Evolutionary conservation across 2,329 filamentous ascomycete species (phyloP), one percentile per base, ranked within the genome.

Genomic region (Fusarium tupiense): DNA sequence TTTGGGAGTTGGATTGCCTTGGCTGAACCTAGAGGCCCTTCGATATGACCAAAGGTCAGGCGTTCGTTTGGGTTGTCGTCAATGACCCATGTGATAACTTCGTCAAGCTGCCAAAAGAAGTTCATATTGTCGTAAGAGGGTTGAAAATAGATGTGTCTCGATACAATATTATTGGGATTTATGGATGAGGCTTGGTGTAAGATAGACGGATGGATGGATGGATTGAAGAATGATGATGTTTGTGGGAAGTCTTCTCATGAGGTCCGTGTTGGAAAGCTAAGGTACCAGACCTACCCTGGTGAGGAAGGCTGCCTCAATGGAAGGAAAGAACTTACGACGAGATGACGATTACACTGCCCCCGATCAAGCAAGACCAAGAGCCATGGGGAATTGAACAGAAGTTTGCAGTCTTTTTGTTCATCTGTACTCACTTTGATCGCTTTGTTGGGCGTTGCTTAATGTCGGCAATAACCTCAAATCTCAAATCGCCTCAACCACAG

Each of bases 21-120:
- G 16, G 14, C 16, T 56, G 52, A 41, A 19, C 3, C 35, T 41
- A 20, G 35, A 41, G 52, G 24, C 16, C 35, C 37, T 13, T 41
- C 11, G 20, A 56, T 56, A 56, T 56, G 52, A 56, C 8, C 52
- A 56, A 56, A 56, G 52, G 20, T 41, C 16, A 56, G 20, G 26
- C 37, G 52, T 6, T n/a, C 9, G 16, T 41, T 13, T 29, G 20
- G 20, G 11, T n/a, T 14, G 20, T 17, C 38, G 14, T 54, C 24
- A n/a, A 29, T 17, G 52, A 13, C 11, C 52, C 52, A 43, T 41
- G 8, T 40, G 24, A n/a, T 10, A 6, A 41, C 4, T 3, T 31
- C 24, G 3, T 37, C 33, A 24, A 26, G 9, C 17, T 0, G 9
- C 24, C 6, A 40, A 22, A 9, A 4, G 10, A 5, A 4, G 6